phyloP scores from a whole-genome alignment of 108 stramenopile species.

The Pseudonitzschia pungens region DNA sequence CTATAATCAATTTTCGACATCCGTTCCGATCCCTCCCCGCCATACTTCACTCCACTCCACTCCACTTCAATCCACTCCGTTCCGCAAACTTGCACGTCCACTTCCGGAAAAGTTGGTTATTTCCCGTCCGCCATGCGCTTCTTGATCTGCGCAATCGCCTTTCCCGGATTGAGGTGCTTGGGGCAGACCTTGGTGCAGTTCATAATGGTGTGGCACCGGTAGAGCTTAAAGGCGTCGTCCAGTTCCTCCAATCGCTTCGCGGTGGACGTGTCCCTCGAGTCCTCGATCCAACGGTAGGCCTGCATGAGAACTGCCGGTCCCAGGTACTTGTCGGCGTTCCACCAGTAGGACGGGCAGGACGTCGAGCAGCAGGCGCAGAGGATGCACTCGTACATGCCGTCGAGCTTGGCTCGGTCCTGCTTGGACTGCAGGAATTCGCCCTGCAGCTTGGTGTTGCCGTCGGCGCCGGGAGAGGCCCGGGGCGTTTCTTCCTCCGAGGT shows the following conservation, averaged over 20 bases:
- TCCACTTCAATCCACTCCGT: no score
- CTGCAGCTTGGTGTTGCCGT: constrained; percentile 34
- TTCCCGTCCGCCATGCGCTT: constrained; percentile 87
- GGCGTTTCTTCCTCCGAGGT: constrained; percentile 33
- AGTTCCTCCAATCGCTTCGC: constrained; percentile 88
- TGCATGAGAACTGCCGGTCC: constrained; percentile 98
- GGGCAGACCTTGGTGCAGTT: constrained; percentile 99
- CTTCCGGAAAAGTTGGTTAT: no score
- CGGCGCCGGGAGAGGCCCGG: constrained; percentile 35
- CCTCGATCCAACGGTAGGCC: constrained; percentile 97
- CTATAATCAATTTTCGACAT: no score
- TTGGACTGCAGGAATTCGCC: constrained; percentile 89
- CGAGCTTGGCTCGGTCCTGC: constrained; percentile 89
- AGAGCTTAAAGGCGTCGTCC: constrained; percentile 97
- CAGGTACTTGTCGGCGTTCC: constrained; percentile 96
- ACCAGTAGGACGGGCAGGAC: constrained; percentile 97
- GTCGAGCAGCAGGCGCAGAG: constrained; percentile 99
- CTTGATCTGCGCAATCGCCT: constrained; percentile 98
- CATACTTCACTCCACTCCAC: no score
- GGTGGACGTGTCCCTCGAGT: constrained; percentile 90
- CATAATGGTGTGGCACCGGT: constrained; percentile 99
- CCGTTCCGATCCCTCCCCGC: no score
- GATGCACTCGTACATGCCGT: constrained; percentile 99
- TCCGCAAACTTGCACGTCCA: no score
- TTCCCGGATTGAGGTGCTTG: constrained; percentile 99